Evolutionary conservation across 257 asterid genomes (phyloP).

Genomic region (Salvia hispanica): DNA sequence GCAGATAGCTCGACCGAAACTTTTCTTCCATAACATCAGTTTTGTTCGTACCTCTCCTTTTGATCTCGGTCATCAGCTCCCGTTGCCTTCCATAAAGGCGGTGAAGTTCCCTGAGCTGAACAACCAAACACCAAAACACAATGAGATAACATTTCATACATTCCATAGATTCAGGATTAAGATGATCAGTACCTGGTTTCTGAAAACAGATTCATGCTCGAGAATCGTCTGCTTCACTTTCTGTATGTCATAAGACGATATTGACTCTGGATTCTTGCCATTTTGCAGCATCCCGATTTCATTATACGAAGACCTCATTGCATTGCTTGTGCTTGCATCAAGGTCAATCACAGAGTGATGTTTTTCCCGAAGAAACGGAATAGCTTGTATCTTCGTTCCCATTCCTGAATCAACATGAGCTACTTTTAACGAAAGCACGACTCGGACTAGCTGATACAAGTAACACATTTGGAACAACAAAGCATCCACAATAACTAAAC

Average conservation of each 20-base stretch:
- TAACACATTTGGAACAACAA: neutral
- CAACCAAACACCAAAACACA: slow-evolving; percentile 8
- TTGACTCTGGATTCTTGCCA: slow-evolving; percentile 35
- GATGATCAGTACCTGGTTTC: slow-evolving; percentile 55
- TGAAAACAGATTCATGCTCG: slow-evolving; percentile 66
- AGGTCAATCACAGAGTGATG: slow-evolving; percentile 44
- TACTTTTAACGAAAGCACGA: neutral
- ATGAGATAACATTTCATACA: neutral
- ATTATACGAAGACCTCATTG: slow-evolving; percentile 37
- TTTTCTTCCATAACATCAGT: slow-evolving; percentile 33
- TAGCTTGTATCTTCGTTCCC: slow-evolving; percentile 68
- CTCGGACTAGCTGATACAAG: neutral
- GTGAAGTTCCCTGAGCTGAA: slow-evolving; percentile 85
- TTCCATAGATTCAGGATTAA: neutral
- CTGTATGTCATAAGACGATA: slow-evolving; percentile 41
- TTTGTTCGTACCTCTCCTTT: slow-evolving; percentile 31
- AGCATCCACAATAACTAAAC: neutral
- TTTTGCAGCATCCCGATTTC: slow-evolving; percentile 38
- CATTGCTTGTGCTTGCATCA: slow-evolving; percentile 41
- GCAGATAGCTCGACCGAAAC: slow-evolving; percentile 26
- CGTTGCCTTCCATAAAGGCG: slow-evolving; percentile 66
- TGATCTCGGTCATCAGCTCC: slow-evolving; percentile 63
- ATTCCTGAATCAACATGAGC: slow-evolving; percentile 48
- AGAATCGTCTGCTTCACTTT: slow-evolving; percentile 62
- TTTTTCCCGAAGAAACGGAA: slow-evolving; percentile 35